Conservation (phyloP, 768 basidiomycete species). For the Suillus americanus region DNA sequence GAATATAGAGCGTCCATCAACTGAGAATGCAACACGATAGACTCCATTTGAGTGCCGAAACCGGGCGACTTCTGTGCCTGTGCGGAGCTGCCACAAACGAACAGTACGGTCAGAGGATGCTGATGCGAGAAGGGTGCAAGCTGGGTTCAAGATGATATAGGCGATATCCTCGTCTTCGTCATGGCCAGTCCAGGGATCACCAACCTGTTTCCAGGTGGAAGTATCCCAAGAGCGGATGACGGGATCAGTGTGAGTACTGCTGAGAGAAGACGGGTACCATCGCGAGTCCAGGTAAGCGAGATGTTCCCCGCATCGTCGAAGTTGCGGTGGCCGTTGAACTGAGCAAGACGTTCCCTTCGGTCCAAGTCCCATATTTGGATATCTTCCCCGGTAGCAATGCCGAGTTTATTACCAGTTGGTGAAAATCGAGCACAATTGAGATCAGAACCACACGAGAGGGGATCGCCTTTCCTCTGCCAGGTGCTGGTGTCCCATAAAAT, state of each 20-base stretch:
- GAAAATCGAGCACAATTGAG: neutral
- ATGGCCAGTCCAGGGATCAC: neutral
- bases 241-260: neutral
- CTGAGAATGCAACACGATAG: too few relatives aligned
- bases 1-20: too few relatives aligned
- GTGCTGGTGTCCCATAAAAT: slow-evolving; percentile 5
- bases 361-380: neutral
- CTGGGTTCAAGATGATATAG: too few relatives aligned
- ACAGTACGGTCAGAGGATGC: too few relatives aligned
- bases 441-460: neutral
- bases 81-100: too few relatives aligned
- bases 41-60: too few relatives aligned
- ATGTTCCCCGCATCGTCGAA: neutral
- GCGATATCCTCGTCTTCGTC: neutral
- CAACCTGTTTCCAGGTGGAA: neutral
- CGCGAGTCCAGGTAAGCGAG: neutral
- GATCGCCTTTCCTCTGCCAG: neutral
- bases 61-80: too few relatives aligned
- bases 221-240: neutral
- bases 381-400: neutral
- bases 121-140: too few relatives aligned
- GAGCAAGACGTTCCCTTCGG: neutral
- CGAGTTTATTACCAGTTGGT: neutral
- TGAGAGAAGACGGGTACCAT: neutral
- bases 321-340: neutral